phyloP scores from a whole-genome alignment of 768 basidiomycete genomes.

The Hemileccinum rubropunctum region DNA sequence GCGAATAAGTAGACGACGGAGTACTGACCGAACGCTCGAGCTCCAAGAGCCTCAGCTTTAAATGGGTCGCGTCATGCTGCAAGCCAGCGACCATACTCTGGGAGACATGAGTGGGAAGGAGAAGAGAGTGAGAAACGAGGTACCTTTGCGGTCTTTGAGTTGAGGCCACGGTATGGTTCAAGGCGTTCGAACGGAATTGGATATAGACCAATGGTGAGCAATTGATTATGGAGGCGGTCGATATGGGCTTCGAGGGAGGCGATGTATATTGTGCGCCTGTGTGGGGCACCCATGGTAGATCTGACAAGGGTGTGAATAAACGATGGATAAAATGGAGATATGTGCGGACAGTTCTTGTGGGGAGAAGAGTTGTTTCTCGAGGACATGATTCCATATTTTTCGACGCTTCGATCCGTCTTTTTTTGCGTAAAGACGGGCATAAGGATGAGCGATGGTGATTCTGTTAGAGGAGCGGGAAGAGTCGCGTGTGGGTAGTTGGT shows the following conservation, averaged over 20 bases:
- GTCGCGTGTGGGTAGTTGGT: constrained; percentile 19
- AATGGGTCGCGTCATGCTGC: constrained; percentile 59
- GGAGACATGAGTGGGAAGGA: not conserved
- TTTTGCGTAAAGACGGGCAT: constrained; percentile 66
- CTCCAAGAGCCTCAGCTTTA: constrained; percentile 63
- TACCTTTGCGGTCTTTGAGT: constrained; percentile 76
- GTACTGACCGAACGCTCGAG: constrained; percentile 58
- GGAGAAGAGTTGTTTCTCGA: constrained; percentile 69
- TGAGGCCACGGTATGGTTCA: constrained; percentile 65
- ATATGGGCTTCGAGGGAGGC: constrained; percentile 73
- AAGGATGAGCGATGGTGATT: constrained; percentile 55
- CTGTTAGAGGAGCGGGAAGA: constrained; percentile 21
- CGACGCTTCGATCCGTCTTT: constrained; percentile 63
- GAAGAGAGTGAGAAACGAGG: not conserved
- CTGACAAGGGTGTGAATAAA: constrained; percentile 33
- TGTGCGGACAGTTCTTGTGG: constrained; percentile 60
- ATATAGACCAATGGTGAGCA: constrained; percentile 50
- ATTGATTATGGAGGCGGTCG: constrained; percentile 60
- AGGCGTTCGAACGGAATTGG: constrained; percentile 57
- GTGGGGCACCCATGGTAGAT: constrained; percentile 63
- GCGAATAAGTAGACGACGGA: not conserved
- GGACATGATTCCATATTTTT: constrained; percentile 74
- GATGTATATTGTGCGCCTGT: constrained; percentile 67
- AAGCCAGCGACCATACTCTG: constrained; percentile 76
- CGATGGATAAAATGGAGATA: not conserved